Conservation (phyloP, 441 rosid genomes). For the Aleurites moluccanus region DNA sequence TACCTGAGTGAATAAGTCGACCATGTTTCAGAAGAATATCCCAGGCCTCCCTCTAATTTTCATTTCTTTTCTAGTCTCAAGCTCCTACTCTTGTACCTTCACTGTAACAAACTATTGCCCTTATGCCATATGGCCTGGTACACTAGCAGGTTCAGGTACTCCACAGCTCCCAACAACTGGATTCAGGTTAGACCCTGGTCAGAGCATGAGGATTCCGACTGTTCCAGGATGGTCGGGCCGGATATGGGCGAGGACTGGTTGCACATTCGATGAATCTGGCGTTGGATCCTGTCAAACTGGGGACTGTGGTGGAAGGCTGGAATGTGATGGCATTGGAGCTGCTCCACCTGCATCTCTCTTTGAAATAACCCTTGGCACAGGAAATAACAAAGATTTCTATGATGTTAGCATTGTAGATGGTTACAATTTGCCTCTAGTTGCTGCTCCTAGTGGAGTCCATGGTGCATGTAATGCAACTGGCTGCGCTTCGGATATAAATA, state of each 20-base stretch:
- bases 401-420: constrained; percentile 91
- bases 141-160: constrained; percentile 65
- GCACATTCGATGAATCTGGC: constrained; percentile 54
- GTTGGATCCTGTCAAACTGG: constrained; percentile 68
- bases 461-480: constrained; percentile 74
- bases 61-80: constrained; percentile 34
- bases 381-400: constrained; percentile 66
- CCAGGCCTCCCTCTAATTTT: constrained; percentile 29
- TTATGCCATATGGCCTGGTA: constrained; percentile 81
- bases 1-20: neutral
- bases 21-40: constrained; percentile 14
- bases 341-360: constrained; percentile 76
- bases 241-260: constrained; percentile 81
- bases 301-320: constrained; percentile 70
- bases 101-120: constrained; percentile 65
- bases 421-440: constrained; percentile 77
- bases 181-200: constrained; percentile 58
- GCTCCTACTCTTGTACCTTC: constrained; percentile 50
- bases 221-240: constrained; percentile 85
- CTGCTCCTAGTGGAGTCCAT: constrained; percentile 63
- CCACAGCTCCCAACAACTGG: constrained; percentile 65
- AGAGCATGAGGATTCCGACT: constrained; percentile 46
- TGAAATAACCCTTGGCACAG: constrained; percentile 71
- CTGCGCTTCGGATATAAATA: constrained; percentile 68
- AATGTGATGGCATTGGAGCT: constrained; percentile 71